Base-by-base conservation (phyloP, 805 yeast species). In the Schwanniomyces yamadae region DNA sequence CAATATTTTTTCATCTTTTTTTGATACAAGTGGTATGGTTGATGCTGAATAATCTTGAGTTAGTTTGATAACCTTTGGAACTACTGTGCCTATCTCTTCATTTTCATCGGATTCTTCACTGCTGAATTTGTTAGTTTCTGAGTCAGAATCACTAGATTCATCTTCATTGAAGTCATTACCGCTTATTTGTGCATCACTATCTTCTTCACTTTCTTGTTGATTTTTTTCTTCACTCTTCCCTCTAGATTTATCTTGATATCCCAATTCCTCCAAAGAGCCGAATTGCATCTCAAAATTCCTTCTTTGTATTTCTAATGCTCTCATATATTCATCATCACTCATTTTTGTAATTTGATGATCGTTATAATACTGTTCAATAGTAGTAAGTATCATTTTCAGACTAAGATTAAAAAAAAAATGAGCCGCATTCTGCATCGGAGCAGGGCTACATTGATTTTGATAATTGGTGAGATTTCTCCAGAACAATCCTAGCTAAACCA, bases 241-340 rank as follows among this genome's bases (percentile, higher is more conserved):
- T 45, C 53, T 48, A 13, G 61, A 49, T 36, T 61, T 58, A 29
- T 57, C 66, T 36, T 48, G 52, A 39, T 39, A 55, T 9, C 62
- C 64, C 70, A 79, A 55, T 2, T 61, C 61, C 46, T 76, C 83
- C 9, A 80, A 47, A 2, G 74, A 59, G 0, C 85, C 85, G 50
- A 80, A 80, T 55, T 78, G 84, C 3, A 76, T 75, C 48, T 80
- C 86, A 50, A 80, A 80, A 24, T 77, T 75, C 16, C 62, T 52
- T 37, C 86, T 59, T 49, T 80, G 84, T 15, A 64, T 46, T 49
- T 78, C 84, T 54, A 79, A 39, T 6, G 57, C 56, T 16, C 46
- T 46, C 53, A 52, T 35, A 43, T 63, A 65, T 9, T 55, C 64
- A 36, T 59, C 63, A 15, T 13, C 23, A 14, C 26, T 20, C 39